Percentiles rank a stretch among this genome's conserved stretches.
Conservation (phyloP, 2,329 filamentous ascomycete genomes). For the Neocucurbitaria cava region DNA sequence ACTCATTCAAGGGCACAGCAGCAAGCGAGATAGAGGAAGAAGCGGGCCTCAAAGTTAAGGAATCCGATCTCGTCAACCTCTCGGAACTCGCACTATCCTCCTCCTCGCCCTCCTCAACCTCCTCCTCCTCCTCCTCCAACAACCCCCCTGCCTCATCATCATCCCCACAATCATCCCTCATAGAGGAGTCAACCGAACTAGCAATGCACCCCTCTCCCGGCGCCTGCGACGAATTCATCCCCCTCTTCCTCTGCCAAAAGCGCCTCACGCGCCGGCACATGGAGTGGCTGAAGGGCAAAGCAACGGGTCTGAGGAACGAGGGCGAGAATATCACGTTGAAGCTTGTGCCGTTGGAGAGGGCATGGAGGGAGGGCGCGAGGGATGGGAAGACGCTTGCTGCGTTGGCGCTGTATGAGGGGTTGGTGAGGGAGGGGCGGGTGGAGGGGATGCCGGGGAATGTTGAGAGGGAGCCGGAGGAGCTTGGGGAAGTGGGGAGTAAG, state of each 20-base stretch:
- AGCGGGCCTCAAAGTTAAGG: constrained; percentile 59
- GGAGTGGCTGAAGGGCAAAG: constrained; percentile 58
- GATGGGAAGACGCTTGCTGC: constrained; percentile 65
- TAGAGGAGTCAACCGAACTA: constrained; percentile 18
- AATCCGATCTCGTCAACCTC: constrained; percentile 61
- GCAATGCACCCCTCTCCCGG: constrained; percentile 63
- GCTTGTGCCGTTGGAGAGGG: constrained; percentile 57
- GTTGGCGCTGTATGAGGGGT: constrained; percentile 61
- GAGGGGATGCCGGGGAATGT: constrained; percentile 20
- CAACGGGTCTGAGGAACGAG: constrained; percentile 62
- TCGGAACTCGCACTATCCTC: constrained; percentile 60
- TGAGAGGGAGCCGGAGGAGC: constrained; percentile 16
- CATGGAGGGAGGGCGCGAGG: constrained; percentile 62
- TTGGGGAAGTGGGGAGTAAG: neutral
- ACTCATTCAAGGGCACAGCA: constrained; percentile 61
- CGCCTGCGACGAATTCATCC: constrained; percentile 66
- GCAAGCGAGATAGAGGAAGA: constrained; percentile 66
- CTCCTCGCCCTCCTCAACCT: too few species aligned
- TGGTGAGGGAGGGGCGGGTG: constrained; percentile 57
- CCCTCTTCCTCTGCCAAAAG: constrained; percentile 64
- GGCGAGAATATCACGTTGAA: constrained; percentile 67
- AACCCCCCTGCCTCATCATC: neutral
- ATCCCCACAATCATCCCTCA: neutral
- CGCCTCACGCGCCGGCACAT: constrained; percentile 57
- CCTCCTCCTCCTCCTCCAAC: too few species aligned